Evolutionary conservation across 306 rosid species (phyloP).

Genomic region (Rosa multiflora): DNA sequence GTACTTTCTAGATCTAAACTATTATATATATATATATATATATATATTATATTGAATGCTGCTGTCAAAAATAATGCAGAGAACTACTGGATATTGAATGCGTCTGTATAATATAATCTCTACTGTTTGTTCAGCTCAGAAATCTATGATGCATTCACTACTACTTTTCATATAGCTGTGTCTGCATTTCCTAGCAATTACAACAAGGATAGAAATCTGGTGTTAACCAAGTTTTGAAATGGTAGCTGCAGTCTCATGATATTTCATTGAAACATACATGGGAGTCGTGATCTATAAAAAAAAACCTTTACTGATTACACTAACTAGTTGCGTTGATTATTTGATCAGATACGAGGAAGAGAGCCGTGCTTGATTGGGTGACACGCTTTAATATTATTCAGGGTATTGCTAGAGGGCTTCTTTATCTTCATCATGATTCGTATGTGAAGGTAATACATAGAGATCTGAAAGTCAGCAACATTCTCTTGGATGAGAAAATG

Average conservation of each 20-base stretch:
- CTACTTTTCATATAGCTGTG: background rate
- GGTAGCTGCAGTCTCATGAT: background rate
- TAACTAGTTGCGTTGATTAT: background rate
- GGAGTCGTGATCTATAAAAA: background rate
- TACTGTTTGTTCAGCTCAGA: background rate
- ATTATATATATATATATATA: no score
- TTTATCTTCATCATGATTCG: conserved; percentile 32
- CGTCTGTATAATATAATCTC: no score
- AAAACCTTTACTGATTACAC: background rate
- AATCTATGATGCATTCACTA: background rate
- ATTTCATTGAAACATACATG: background rate
- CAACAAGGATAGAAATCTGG: background rate
- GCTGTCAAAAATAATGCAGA: no score
- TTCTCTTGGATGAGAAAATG: conserved; percentile 34
- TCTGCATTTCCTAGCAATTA: background rate
- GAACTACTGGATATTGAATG: no score
- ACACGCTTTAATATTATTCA: conserved; percentile 19
- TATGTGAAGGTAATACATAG: conserved; percentile 26
- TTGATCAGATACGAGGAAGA: conserved; percentile 12
- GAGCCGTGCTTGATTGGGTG: conserved; percentile 20
- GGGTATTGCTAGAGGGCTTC: conserved; percentile 26
- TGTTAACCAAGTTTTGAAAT: background rate
- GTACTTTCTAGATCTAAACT: no score
- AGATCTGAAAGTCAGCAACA: conserved; percentile 34
- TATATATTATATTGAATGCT: no score